Percentiles rank a stretch among this genome's conserved stretches.
phyloP scores from a whole-genome alignment of 495 filamentous ascomycete species.

The Penicillium nucicola region DNA sequence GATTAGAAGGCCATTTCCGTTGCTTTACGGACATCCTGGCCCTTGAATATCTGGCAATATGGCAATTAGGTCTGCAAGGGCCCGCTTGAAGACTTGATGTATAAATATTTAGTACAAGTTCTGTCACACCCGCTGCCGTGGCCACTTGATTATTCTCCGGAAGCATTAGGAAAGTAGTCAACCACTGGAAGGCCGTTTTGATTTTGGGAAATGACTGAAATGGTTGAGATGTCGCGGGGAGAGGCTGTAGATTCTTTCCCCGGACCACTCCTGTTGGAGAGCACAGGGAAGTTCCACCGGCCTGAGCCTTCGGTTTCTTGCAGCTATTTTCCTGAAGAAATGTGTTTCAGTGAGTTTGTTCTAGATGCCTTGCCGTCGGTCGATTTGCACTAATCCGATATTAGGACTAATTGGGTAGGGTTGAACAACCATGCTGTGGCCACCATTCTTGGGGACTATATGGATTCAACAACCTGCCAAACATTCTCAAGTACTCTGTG shows the following conservation, averaged over 20 bases:
- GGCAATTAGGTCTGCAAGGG: constrained; percentile 35
- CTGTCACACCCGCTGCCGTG: constrained; percentile 17
- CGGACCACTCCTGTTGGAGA: constrained; percentile 3
- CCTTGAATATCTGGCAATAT: constrained; percentile 16
- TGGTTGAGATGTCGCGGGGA: neutral
- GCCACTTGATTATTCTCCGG: constrained; percentile 2
- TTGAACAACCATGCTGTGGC: neutral
- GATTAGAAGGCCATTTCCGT: constrained; percentile 22
- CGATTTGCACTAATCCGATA: neutral
- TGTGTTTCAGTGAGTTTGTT: constrained; percentile 6
- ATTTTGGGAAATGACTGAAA: neutral
- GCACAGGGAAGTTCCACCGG: constrained; percentile 24
- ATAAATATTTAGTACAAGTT: constrained; percentile 23
- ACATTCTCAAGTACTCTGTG: neutral
- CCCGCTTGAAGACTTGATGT: constrained; percentile 35
- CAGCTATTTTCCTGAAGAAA: constrained; percentile 16
- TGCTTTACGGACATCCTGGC: constrained; percentile 15
- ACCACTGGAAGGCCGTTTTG: neutral
- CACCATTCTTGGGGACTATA: neutral
- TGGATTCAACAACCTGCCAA: neutral
- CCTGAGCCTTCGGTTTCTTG: constrained; percentile 27
- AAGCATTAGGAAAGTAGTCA: neutral
- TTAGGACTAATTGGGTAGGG: neutral
- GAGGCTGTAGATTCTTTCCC: constrained; percentile 15
- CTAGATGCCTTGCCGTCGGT: neutral